phyloP scores from a whole-genome alignment of 2,329 filamentous ascomycete species.

The Penicillium brevicompactum region DNA sequence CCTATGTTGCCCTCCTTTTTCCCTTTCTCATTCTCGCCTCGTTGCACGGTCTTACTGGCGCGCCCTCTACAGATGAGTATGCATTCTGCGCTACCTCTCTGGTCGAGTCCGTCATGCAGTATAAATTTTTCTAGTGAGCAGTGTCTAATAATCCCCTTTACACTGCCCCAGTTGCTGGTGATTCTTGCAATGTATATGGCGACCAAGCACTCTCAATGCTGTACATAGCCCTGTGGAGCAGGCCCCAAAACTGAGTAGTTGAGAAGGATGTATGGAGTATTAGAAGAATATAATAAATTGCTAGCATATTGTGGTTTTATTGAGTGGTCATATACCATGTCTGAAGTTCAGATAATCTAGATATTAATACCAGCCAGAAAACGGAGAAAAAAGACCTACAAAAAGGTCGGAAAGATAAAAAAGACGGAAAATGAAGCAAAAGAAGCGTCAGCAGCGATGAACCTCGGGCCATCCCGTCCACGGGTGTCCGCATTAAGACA shows the following conservation, averaged over 20 bases:
- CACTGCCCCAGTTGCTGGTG: conserved; percentile 15
- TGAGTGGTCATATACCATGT: too few relatives aligned
- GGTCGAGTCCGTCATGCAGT: conserved; percentile 1
- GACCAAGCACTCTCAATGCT: conserved; percentile 28
- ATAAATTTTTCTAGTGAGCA: conserved; percentile 5
- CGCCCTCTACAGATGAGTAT: conserved; percentile 8
- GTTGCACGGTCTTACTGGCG: conserved; percentile 12
- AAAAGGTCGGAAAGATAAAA: too few relatives aligned
- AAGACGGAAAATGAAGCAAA: too few relatives aligned
- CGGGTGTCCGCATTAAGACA: conserved; percentile 15
- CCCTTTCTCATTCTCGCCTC: conserved; percentile 24
- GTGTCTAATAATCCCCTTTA: conserved; percentile 18
- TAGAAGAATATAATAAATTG: not conserved
- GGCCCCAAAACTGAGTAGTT: conserved; percentile 22
- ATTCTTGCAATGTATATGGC: conserved; percentile 35
- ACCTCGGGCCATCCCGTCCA: conserved; percentile 2
- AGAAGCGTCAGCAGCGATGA: not conserved
- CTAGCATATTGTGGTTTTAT: too few relatives aligned
- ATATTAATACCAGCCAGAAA: too few relatives aligned
- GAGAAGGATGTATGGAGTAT: conserved; percentile 7
- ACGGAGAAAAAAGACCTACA: too few relatives aligned
- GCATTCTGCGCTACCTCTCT: conserved; percentile 4
- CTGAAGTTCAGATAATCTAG: too few relatives aligned
- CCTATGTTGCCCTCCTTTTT: conserved; percentile 13
- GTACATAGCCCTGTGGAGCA: conserved; percentile 31